These are phyloP conservation scores for Pseudopediastrum boryanum DNA, from an alignment of 139 green algal genomes.

Conservation along the genomic window DNA sequence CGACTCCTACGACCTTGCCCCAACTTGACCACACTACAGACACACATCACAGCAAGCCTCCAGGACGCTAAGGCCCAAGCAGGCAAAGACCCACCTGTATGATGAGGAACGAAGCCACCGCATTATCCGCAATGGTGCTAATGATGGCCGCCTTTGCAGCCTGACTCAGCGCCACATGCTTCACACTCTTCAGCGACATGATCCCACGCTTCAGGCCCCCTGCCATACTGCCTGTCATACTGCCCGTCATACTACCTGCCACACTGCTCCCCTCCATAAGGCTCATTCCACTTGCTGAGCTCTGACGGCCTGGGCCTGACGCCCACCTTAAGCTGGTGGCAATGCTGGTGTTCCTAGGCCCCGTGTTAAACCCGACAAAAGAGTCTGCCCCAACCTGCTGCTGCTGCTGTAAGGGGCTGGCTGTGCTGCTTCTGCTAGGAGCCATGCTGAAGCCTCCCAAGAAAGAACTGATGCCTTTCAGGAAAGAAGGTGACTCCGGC, in stretches of 20 bases:
- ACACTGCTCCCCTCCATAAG: not conserved
- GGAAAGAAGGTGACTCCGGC: not conserved
- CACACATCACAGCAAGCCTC: no score
- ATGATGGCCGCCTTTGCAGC: slow-evolving; percentile 52
- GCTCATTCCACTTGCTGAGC: not conserved
- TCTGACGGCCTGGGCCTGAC: not conserved
- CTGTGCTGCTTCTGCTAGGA: not conserved
- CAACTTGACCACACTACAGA: no score
- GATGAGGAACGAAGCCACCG: slow-evolving; percentile 89
- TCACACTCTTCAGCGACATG: slow-evolving; percentile 16
- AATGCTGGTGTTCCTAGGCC: not conserved
- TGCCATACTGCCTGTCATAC: not conserved
- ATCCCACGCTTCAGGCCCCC: slow-evolving; percentile 22
- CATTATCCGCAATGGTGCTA: slow-evolving; percentile 77
- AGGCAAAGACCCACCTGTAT: slow-evolving; percentile 74
- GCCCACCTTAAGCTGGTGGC: not conserved
- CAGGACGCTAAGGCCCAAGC: no score
- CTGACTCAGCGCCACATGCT: not conserved
- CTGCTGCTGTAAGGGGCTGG: slow-evolving; percentile 3
- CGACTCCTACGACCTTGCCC: no score
- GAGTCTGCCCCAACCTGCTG: not conserved
- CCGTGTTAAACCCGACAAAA: not conserved
- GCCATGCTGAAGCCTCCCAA: no score
- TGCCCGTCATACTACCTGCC: not conserved
- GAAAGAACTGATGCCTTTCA: no score